Base-by-base conservation (phyloP, 2,329 filamentous ascomycete species). In the Aspergillus aculeatinus region DNA sequence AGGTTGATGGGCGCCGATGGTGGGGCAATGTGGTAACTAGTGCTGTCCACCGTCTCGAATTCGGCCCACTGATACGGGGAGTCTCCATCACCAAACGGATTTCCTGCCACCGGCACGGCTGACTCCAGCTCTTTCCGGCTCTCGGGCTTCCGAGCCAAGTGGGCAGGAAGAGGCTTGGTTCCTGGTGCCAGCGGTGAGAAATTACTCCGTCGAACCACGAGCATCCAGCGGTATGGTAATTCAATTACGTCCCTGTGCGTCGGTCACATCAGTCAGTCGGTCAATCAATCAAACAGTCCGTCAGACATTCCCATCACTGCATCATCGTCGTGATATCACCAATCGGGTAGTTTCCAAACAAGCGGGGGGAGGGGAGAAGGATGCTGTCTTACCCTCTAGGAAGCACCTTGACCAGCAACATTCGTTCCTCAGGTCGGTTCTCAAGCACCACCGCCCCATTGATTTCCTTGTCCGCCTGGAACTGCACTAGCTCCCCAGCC, bases 381-480 rank as follows among this genome's bases (percentile, higher is more conserved):
- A 10, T 48, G 48, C 31, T 21, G 23, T 83, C 87, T 76, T 86
- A 93, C 87, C 91, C 90, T 74, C 89, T 88, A 39, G 95, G 94
- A 67, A 98, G 81, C 63, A 96, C 84, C 68, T 96, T 90, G 47
- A 98, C 77, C 29, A 97, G 80, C 23, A 96, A 77, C 59, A 83
- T 89, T 72, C 90, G 85, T 78, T 96, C 94, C 57, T 86, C 86
- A 19, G 78, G 79, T 60, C 90, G 83, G 66, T 96, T 98, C 77
- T 96, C 91, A 25, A 95, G 83, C 51, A 99, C 88, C 57, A 92
- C 82, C 55, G 92, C 95, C 42, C 92, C 95, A 76, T 96, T 96
- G 48, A 98, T 95, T 59, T 98, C 90, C 88, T 72, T 88, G 85
- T 76, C 89, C 81, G 72, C 89, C 75, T 99, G 95, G 72, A 95